Evolutionary conservation across 257 asterid genomes (phyloP).

Genomic region (Handroanthus guayacan): DNA sequence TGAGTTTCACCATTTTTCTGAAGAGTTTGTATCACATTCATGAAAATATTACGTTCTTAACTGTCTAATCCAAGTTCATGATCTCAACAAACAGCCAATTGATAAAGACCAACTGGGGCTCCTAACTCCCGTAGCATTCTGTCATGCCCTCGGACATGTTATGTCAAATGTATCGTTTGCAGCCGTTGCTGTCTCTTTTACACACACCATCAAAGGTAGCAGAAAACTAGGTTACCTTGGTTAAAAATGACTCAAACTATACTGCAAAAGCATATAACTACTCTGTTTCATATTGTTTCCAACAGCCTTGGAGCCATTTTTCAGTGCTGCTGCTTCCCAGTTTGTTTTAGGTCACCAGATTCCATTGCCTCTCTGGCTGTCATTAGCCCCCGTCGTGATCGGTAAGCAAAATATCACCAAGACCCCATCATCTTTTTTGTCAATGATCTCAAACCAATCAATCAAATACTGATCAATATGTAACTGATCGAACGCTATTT

Average conservation of each 20-base stretch:
- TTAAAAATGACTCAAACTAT: not conserved
- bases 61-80: constrained; percentile 26
- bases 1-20: constrained; percentile 36
- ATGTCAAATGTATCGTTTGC: constrained; percentile 74
- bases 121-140: constrained; percentile 65
- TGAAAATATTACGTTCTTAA: not conserved
- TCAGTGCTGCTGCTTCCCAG: constrained; percentile 71
- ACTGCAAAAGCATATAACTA: not conserved
- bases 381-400: constrained; percentile 62
- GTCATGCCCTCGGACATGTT: constrained; percentile 74
- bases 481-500: no score
- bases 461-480: no score
- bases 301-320: constrained; percentile 70
- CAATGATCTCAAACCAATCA: no score
- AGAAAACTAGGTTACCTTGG: not conserved
- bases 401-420: constrained; percentile 40
- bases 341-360: constrained; percentile 65
- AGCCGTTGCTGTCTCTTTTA: constrained; percentile 74
- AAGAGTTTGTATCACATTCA: not conserved
- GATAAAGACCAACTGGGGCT: constrained; percentile 55
- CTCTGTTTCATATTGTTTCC: not conserved
- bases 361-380: constrained; percentile 60
- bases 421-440: no score
- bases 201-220: constrained; percentile 68
- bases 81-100: constrained; percentile 53